A percentile compares a stretch with the other conserved stretches of the same genome.
Evolutionary conservation across 1,284 basidiomycete genomes (phyloP).

Genomic region (Ceratobasidium sp.): DNA sequence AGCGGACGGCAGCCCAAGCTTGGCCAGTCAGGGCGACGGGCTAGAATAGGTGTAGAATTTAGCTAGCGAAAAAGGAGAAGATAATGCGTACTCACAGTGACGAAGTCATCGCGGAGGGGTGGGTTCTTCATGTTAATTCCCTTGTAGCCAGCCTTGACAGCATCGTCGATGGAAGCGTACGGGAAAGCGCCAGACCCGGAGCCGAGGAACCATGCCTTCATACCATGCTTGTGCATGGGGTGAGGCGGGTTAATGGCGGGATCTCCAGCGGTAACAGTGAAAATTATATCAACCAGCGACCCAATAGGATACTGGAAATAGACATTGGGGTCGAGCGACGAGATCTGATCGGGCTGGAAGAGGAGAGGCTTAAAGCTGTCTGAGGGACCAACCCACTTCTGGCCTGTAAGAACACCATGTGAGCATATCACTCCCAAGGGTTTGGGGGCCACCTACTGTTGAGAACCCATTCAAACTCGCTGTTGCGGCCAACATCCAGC

Average conservation of each 20-base stretch:
- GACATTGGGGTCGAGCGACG: constrained; percentile 23
- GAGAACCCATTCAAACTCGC: constrained; percentile 26
- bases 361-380: constrained; percentile 18
- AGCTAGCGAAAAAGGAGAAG: not conserved
- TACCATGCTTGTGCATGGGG: constrained; percentile 35
- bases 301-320: constrained; percentile 14
- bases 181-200: constrained; percentile 31
- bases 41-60: not conserved
- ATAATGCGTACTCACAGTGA: not conserved
- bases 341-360: constrained; percentile 17
- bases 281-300: constrained; percentile 34
- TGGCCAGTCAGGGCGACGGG: constrained; percentile 20
- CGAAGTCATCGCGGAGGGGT: constrained; percentile 24
- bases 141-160: constrained; percentile 8
- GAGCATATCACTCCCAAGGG: too few species aligned
- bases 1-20: constrained; percentile 32
- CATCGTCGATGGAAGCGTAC: constrained; percentile 20
- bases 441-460: constrained; percentile 26
- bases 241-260: constrained; percentile 16
- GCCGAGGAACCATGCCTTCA: constrained; percentile 34
- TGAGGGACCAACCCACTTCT: not conserved
- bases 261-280: constrained; percentile 19
- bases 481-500: constrained; percentile 4
- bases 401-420: not conserved
- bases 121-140: constrained; percentile 34